Evolutionary conservation across 805 yeast species (phyloP), one percentile per base, ranked within the genome.

Genomic region (Teunomyces panamensis): DNA sequence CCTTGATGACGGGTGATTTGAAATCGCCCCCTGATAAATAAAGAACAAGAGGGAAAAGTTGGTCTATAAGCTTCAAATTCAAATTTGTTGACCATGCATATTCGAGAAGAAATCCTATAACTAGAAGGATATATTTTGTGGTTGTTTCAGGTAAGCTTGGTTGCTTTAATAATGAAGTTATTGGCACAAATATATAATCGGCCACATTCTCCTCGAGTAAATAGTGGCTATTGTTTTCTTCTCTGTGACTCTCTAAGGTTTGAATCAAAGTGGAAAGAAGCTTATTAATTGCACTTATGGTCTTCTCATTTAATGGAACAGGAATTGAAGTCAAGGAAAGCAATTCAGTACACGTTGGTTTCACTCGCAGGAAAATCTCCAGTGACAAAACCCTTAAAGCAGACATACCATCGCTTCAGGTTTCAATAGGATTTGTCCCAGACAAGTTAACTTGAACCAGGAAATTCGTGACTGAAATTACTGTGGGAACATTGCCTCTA

Each of bases 141-240:
- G 62, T 58, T 1, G 46, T 27, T n/a, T 54, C 60, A 13, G 51
- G 49, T 5, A 71, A 55, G 4, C 32, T 37, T 5, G 63, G 57
- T 28, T 59, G 64, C 50, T 69, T 66, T 17, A 73, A 51, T 28
- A 69, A 50, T 41, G 53, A 59, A 4, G 75, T 60, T 11, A 72
- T 30, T 2, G 78, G 78, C 44, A 67, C 69, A 49, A 73, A 73
- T 2, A 73, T 57, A 49, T 72, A 72, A 56, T 72, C 77, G 0
- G 75, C 76, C 8, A 73, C 46, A 14, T 61, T 67, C 3, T 63
- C 47, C 2, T 71, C 57, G 2, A 72, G 39, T 2, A 52, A 39
- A 48, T 68, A 71, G 2, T 49, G 45, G 9, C 17, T 29, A 9
- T 41, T 30, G n/a, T 45, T 37, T 9, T 45, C 14, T 13, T 26